phyloP scores from a whole-genome alignment of 1,139 yeast genomes.

The Diutina pseudorugosa region DNA sequence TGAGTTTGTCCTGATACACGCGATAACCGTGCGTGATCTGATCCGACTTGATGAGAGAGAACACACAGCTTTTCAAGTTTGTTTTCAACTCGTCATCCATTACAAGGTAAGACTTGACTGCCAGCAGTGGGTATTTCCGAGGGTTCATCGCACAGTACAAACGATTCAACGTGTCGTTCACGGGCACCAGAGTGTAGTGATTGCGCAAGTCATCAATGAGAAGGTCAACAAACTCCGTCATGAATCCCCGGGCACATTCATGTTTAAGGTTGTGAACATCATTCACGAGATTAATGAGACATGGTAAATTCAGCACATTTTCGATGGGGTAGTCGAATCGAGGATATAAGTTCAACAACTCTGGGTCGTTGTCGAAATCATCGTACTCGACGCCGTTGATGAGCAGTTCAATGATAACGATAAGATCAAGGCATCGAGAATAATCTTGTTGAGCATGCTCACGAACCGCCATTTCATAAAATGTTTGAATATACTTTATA shows the following conservation, averaged over 20 bases:
- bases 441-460: neutral
- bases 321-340: constrained; percentile 38
- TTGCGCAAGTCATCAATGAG: constrained; percentile 48
- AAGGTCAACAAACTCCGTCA: constrained; percentile 40
- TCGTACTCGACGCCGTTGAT: constrained; percentile 36
- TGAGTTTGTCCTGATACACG: constrained; percentile 53
- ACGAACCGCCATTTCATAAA: neutral
- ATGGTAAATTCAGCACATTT: constrained; percentile 46
- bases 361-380: constrained; percentile 13
- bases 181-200: constrained; percentile 40
- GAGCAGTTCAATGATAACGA: constrained; percentile 35
- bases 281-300: constrained; percentile 43
- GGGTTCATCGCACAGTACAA: constrained; percentile 21
- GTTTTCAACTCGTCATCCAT: constrained; percentile 24
- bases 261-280: constrained; percentile 35
- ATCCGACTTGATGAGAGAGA: constrained; percentile 51
- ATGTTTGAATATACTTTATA: neutral
- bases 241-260: constrained; percentile 59
- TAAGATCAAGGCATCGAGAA: neutral
- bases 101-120: constrained; percentile 16
- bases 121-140: constrained; percentile 10
- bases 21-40: constrained; percentile 53
- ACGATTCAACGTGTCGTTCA: constrained; percentile 41
- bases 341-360: constrained; percentile 17
- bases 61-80: constrained; percentile 32